Evolutionary conservation across 176 grass and related monocot genomes (phyloP).

Genomic region (Zea luxurians): DNA sequence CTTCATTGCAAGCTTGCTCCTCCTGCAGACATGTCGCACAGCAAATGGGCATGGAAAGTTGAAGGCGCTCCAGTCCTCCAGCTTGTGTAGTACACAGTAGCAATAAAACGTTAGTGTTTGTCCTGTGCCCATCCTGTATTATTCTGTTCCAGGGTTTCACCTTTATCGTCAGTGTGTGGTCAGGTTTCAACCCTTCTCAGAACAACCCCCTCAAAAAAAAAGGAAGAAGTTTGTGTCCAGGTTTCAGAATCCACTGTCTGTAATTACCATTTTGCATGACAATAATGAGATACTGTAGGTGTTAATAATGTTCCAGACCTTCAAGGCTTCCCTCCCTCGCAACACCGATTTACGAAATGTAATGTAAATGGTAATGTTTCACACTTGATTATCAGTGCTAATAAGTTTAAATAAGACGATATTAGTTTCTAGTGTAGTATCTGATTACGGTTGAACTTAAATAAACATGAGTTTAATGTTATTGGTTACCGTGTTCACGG

Average conservation of each 20-base stretch:
- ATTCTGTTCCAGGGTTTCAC: constrained; percentile 1
- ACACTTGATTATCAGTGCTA: too few species aligned
- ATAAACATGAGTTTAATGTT: too few species aligned
- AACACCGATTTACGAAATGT: too few species aligned
- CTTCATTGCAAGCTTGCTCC: background rate
- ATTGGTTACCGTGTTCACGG: too few species aligned
- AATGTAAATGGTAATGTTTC: too few species aligned
- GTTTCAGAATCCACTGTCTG: constrained; percentile 20
- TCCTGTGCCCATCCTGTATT: background rate
- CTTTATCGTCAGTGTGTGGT: background rate
- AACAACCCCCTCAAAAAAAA: background rate
- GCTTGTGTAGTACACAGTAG: background rate
- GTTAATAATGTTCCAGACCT: background rate
- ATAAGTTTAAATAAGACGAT: too few species aligned
- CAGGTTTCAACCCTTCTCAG: background rate
- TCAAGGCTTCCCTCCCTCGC: background rate
- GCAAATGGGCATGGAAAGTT: background rate
- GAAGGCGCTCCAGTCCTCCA: background rate
- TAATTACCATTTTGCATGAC: constrained; percentile 33
- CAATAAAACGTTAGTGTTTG: constrained; percentile 11
- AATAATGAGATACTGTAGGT: constrained; percentile 24
- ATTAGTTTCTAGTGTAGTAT: too few species aligned
- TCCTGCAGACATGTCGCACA: background rate
- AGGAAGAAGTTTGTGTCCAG: background rate
- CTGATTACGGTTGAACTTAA: too few species aligned